Evolutionary conservation across 306 rosid genomes (phyloP), one percentile per base, ranked within the genome.

Genomic region (Crotalaria pallida): DNA sequence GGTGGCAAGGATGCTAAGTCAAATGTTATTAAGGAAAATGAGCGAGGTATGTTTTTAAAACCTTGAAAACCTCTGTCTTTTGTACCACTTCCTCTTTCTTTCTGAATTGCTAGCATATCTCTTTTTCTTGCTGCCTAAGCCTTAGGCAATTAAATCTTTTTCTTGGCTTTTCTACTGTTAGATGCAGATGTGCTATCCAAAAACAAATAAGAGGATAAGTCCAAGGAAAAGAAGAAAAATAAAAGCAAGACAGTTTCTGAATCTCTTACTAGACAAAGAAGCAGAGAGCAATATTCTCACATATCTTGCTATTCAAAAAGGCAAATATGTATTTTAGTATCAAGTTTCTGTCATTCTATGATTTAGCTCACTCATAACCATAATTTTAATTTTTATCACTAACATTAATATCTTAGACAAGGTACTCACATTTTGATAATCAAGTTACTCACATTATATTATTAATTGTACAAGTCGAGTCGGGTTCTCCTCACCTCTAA

Each of bases 221-320:
- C 65, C 61, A 86, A 76, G 84, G 89, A 67, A 26, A 89, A 82
- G 74, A 89, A 80, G 84, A 84, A 78, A 77, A 83, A 53, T 65
- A 89, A 89, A 77, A 81, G 67, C 62, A 82, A 84, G 53, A 11
- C 49, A 29, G 85, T 48, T 58, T 76, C 90, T 65, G 87, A 81
- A 59, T 73, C 85, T 31, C 75, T 22, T 60, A 44, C 66, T n/a
- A n/a, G n/a, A n/a, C n/a, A n/a, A n/a, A n/a, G n/a, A n/a, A n/a
- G n/a, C n/a, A n/a, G n/a, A n/a, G n/a, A n/a, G n/a, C n/a, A n/a
- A n/a, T n/a, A n/a, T n/a, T n/a, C n/a, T n/a, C n/a, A n/a, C n/a
- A n/a, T n/a, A n/a, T n/a, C n/a, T n/a, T n/a, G n/a, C n/a, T n/a
- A n/a, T n/a, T n/a, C n/a, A n/a, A n/a, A n/a, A n/a, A n/a, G n/a